Percentiles rank a stretch among this genome's conserved stretches.
Conservation (phyloP, 345 rosid genomes). For the Eucalyptus erythrocorys region DNA sequence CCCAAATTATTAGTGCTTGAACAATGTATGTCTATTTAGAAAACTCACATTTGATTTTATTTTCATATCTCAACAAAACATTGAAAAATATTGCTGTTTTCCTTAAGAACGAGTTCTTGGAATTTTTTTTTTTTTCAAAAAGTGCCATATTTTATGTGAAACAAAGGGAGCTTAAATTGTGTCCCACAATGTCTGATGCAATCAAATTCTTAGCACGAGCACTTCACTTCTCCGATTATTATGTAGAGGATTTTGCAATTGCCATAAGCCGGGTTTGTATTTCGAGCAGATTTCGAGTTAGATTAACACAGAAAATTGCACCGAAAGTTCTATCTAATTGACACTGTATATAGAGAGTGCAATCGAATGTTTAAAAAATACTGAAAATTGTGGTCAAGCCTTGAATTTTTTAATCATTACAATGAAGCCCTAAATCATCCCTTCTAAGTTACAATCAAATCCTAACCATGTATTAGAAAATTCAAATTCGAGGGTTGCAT, state of each 20-base stretch:
- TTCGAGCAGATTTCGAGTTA: neutral
- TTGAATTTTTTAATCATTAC: neutral
- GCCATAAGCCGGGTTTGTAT: neutral
- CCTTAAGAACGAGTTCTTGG: too few relatives aligned
- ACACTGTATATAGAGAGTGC: neutral
- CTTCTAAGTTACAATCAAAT: neutral
- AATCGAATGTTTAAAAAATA: neutral
- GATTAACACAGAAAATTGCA: neutral
- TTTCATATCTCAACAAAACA: too few relatives aligned
- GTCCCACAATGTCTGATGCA: neutral
- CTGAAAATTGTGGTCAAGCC: neutral
- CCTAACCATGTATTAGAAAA: neutral
- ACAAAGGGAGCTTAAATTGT: neutral
- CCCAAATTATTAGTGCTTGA: neutral
- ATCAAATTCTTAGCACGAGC: neutral
- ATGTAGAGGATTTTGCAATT: neutral
- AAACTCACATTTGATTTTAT: neutral
- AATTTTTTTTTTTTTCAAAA: too few relatives aligned
- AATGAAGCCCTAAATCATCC: neutral
- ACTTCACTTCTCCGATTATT: neutral
- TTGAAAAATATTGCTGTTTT: neutral
- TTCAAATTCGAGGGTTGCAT: neutral
- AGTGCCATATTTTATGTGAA: neutral
- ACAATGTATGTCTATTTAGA: neutral
- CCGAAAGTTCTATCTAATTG: neutral